These are phyloP conservation scores for Pythium apleroticum DNA, from an alignment of 352 stramenopile species.

Conservation along the genomic window DNA sequence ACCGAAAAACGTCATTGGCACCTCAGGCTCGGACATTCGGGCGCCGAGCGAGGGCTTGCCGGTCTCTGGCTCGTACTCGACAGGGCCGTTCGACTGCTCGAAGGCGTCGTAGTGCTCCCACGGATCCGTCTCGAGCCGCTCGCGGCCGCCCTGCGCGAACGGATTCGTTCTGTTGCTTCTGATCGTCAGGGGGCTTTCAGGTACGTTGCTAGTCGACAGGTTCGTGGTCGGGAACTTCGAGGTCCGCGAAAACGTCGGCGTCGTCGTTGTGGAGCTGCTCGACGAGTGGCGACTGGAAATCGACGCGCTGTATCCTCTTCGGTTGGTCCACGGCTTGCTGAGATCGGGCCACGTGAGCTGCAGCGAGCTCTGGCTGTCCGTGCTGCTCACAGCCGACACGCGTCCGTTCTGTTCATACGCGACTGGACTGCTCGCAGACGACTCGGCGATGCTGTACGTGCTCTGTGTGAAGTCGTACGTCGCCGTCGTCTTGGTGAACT, in stretches of 20 bases:
- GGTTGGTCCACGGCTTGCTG: neutral
- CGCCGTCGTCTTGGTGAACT: slow-evolving; percentile 27
- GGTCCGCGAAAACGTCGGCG: slow-evolving; percentile 12
- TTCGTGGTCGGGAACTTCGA: slow-evolving; percentile 16
- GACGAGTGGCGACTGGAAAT: slow-evolving; percentile 13
- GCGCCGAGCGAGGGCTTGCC: slow-evolving; percentile 29
- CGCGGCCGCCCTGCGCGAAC: slow-evolving; percentile 29
- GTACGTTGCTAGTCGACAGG: slow-evolving; percentile 54
- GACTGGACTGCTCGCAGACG: slow-evolving; percentile 28
- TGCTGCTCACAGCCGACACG: slow-evolving; percentile 48
- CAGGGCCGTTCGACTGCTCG: slow-evolving; percentile 23
- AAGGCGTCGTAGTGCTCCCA: slow-evolving; percentile 69
- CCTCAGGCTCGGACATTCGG: neutral
- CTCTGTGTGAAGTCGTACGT: slow-evolving; percentile 38
- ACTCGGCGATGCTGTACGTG: slow-evolving; percentile 29
- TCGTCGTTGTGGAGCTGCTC: slow-evolving; percentile 9
- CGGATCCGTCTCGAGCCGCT: slow-evolving; percentile 60
- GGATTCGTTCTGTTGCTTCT: slow-evolving; percentile 20
- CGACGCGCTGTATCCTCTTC: slow-evolving; percentile 6
- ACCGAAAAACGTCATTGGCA: neutral
- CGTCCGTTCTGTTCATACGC: slow-evolving; percentile 40
- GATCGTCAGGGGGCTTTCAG: slow-evolving; percentile 58
- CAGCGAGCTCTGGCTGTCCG: slow-evolving; percentile 35
- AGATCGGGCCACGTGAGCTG: slow-evolving; percentile 27
- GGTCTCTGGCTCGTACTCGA: slow-evolving; percentile 8